These are phyloP conservation scores for Heracleum sosnowskyi DNA, from an alignment of 129 eudicot species.

Conservation along the genomic window DNA sequence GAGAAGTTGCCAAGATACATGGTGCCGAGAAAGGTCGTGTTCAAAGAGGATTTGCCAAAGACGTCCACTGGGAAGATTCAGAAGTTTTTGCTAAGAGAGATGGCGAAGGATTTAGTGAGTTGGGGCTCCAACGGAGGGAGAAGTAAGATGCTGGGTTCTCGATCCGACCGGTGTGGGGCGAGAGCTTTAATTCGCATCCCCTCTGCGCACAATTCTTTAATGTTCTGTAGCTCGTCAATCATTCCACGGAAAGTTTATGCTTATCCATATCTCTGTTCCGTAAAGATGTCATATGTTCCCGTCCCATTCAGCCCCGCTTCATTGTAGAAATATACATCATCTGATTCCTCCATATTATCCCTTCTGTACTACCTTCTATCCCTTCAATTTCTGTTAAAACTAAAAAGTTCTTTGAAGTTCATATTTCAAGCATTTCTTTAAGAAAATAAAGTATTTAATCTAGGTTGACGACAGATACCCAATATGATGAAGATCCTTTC, in stretches of 20 bases:
- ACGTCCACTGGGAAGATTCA: constrained; percentile 46
- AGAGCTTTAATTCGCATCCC: neutral
- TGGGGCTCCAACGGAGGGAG: neutral
- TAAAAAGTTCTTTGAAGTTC: no score
- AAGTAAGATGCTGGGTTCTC: neutral
- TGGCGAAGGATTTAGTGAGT: constrained; percentile 12
- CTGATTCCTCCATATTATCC: neutral
- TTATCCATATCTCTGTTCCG: neutral
- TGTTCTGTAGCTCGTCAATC: neutral
- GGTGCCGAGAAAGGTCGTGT: constrained; percentile 39
- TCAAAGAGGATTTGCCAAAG: constrained; percentile 36
- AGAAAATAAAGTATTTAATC: no score
- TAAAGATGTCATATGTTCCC: neutral
- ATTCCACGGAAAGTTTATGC: neutral
- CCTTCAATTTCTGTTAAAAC: neutral
- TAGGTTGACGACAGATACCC: no score
- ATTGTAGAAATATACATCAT: neutral
- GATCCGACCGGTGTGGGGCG: neutral
- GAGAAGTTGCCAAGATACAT: constrained; percentile 33
- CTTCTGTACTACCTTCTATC: neutral
- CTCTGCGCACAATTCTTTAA: neutral
- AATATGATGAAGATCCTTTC: no score
- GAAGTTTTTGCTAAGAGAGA: constrained; percentile 33
- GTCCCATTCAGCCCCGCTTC: neutral
- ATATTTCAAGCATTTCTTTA: neutral